phyloP scores from a whole-genome alignment of 768 basidiomycete genomes.

The Amanita thiersii region DNA sequence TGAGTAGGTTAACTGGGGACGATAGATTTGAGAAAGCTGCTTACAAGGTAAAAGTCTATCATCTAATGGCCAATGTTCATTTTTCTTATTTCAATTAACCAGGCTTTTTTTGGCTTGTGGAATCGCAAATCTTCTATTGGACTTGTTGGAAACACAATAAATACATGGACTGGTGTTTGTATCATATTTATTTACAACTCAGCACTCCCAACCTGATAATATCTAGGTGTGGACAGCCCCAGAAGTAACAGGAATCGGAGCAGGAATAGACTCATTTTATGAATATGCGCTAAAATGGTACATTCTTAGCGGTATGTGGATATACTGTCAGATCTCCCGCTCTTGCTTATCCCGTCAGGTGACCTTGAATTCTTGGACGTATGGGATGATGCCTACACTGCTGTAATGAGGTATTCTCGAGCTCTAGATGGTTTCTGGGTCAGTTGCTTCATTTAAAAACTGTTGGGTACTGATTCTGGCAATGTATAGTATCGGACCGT shows the following conservation, averaged over 20 bases:
- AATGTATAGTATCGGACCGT: constrained; percentile 68
- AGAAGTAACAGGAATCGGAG: constrained; percentile 77
- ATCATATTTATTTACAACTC: not conserved
- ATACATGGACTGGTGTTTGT: constrained; percentile 73
- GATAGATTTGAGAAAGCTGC: constrained; percentile 86
- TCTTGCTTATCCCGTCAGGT: constrained; percentile 30
- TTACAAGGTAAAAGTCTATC: constrained; percentile 36
- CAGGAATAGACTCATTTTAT: constrained; percentile 93
- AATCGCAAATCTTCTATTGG: constrained; percentile 80
- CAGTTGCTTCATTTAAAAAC: constrained; percentile 14
- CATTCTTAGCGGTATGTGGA: constrained; percentile 60
- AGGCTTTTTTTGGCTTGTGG: constrained; percentile 92
- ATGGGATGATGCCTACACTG: constrained; percentile 76
- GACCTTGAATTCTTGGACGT: constrained; percentile 78
- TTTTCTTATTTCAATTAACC: not conserved
- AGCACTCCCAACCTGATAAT: constrained; percentile 1
- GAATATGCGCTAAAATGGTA: constrained; percentile 95
- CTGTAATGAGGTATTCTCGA: constrained; percentile 80
- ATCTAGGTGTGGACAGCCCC: constrained; percentile 67
- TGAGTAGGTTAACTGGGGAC: constrained; percentile 88
- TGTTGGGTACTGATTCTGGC: not conserved
- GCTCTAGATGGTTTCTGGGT: constrained; percentile 87
- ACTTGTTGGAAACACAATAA: constrained; percentile 85
- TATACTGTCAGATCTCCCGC: not conserved
- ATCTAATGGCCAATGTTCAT: not conserved